Evolutionary conservation across 2,329 filamentous ascomycete species (phyloP).

Genomic region (Penicillium brevicompactum): DNA sequence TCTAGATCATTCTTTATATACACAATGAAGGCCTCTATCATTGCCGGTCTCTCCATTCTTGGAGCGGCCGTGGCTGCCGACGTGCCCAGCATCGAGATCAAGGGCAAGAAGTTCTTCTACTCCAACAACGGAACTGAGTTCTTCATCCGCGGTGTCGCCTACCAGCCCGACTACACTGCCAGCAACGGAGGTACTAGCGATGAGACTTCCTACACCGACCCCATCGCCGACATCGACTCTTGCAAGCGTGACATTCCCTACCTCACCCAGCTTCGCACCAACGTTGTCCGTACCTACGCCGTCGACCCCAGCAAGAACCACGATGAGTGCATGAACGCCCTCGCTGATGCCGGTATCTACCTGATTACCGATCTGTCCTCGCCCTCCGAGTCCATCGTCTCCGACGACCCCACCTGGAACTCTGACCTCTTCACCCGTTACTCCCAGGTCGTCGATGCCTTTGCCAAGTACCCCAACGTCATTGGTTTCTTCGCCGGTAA

Average conservation of each 20-base stretch:
- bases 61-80: conserved; percentile 52
- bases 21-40: conserved; percentile 59
- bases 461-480: conserved; percentile 83
- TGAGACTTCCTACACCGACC: conserved; percentile 71
- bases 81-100: conserved; percentile 61
- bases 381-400: conserved; percentile 81
- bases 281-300: conserved; percentile 93
- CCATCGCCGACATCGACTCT: conserved; percentile 68
- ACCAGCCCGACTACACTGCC: conserved; percentile 71
- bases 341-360: conserved; percentile 88
- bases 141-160: conserved; percentile 88
- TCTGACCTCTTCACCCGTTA: conserved; percentile 77
- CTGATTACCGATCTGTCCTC: conserved; percentile 88
- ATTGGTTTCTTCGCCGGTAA: conserved; percentile 99
- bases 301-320: conserved; percentile 81
- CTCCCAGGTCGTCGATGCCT: conserved; percentile 76
- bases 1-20: conserved; percentile 5
- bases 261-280: conserved; percentile 77
- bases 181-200: conserved; percentile 48
- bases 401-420: conserved; percentile 77
- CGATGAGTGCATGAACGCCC: conserved; percentile 77
- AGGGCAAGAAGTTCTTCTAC: conserved; percentile 90
- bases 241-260: conserved; percentile 88
- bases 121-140: conserved; percentile 76
- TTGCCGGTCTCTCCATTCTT: conserved; percentile 57